phyloP scores from a whole-genome alignment of 2,329 filamentous ascomycete species.

The Bipolaris cookei region DNA sequence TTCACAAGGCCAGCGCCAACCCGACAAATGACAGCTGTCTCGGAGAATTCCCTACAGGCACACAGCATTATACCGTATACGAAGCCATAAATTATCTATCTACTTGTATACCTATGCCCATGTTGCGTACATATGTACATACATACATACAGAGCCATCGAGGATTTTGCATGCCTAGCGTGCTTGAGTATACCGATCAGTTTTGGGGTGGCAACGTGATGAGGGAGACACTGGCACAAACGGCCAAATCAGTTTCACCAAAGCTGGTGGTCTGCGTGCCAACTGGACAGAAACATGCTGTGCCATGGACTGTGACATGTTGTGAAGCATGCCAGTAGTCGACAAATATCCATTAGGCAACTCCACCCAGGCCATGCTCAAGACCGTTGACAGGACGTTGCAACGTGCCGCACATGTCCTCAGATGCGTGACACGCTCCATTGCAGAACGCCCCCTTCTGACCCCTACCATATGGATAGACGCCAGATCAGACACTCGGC shows the following conservation, averaged over 20 bases:
- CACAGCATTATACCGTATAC: neutral
- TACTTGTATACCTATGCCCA: neutral
- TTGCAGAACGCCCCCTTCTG: neutral
- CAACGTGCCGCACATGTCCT: conserved; percentile 12
- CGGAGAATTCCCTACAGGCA: conserved; percentile 1
- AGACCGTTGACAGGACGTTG: conserved; percentile 14
- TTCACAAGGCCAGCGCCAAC: conserved; percentile 4
- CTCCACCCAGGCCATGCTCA: conserved; percentile 10
- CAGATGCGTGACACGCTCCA: neutral
- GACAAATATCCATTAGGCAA: conserved; percentile 8
- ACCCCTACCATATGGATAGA: neutral
- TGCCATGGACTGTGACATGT: conserved; percentile 1
- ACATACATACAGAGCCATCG: neutral
- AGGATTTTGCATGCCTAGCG: neutral
- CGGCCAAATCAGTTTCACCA: conserved; percentile 2
- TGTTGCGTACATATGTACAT: neutral
- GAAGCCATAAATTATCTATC: neutral
- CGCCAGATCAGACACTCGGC: neutral
- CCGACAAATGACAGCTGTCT: neutral
- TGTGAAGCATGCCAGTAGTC: conserved; percentile 15
- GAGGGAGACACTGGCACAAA: neutral
- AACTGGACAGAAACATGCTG: neutral
- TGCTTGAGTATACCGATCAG: conserved; percentile 2
- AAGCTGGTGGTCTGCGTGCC: neutral
- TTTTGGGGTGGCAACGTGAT: conserved; percentile 1